These are phyloP conservation scores for Yamadazyma nakazawae DNA, from an alignment of 805 yeast genomes.

Conservation along the genomic window DNA sequence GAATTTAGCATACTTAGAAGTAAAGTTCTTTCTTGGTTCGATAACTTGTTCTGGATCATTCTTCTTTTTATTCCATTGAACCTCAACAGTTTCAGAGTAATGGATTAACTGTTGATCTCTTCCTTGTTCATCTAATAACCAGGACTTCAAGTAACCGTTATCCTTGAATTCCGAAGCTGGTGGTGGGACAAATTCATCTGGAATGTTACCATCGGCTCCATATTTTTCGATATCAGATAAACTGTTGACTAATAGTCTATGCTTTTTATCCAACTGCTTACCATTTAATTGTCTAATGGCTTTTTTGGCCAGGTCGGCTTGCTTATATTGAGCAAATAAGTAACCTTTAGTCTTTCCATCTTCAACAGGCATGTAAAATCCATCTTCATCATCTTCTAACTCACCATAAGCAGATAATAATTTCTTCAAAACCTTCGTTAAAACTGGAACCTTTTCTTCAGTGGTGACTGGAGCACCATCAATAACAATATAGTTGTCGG, in stretches of 20 bases:
- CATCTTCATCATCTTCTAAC: slow-evolving; percentile 55
- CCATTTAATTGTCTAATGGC: slow-evolving; percentile 81
- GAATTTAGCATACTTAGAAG: slow-evolving; percentile 82
- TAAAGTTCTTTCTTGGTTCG: slow-evolving; percentile 81
- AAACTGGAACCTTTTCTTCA: slow-evolving; percentile 76
- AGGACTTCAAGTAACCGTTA: slow-evolving; percentile 78
- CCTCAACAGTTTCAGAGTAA: slow-evolving; percentile 73
- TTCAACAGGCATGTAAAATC: slow-evolving; percentile 78
- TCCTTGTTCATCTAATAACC: slow-evolving; percentile 86
- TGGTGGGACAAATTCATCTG: slow-evolving; percentile 68
- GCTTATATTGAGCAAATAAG: slow-evolving; percentile 77
- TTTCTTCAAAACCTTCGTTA: slow-evolving; percentile 82
- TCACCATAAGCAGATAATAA: slow-evolving; percentile 76
- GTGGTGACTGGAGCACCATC: slow-evolving; percentile 98
- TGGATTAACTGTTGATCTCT: slow-evolving; percentile 89
- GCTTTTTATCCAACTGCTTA: slow-evolving; percentile 91
- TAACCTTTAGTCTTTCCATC: slow-evolving; percentile 82
- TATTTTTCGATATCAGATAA: slow-evolving; percentile 79
- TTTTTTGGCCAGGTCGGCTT: slow-evolving; percentile 62
- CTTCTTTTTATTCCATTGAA: slow-evolving; percentile 80
- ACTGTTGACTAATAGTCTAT: slow-evolving; percentile 80
- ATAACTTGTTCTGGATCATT: slow-evolving; percentile 71
- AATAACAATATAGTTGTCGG: slow-evolving; percentile 77
- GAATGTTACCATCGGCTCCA: slow-evolving; percentile 61
- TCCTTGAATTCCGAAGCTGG: slow-evolving; percentile 66